Base-by-base conservation (phyloP, 371 early-diverging fungal genomes). In the Encephalitozoon romaleae region DNA sequence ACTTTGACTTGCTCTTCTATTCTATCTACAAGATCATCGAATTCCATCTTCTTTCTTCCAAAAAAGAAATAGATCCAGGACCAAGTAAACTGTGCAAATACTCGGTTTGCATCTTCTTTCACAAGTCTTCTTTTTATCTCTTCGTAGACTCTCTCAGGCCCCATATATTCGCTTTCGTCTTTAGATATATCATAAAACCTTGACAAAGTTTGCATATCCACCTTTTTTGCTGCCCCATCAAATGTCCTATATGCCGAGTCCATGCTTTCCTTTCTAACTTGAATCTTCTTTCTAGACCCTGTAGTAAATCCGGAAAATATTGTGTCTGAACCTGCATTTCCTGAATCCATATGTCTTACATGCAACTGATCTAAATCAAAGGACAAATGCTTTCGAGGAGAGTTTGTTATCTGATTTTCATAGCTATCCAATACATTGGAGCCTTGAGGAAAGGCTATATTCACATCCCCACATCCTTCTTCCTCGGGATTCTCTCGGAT, bases 81-180 rank as follows among this genome's bases (percentile, higher is more conserved):
- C 81, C 81, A 83, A 63, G 74, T 79, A 55, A 81, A 83, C 34
- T 81, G 80, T 1, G 51, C 32, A 63, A 64, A 49, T 18, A 83
- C 49, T 49, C 73, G 59, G 12, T 55, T 53, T 41, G 21, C 1
- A 25, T 73, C 72, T 34, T 53, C 49, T 11, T 81, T 77, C 21
- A 2, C 43, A 73, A 70, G 81, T 18, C 64, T 47, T 39, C 64
- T 26, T 25, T 55, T 47, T 0, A 75, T 64, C 43, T 75, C 75
- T 8, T 64, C 47, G 49, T 47, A 78, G 42, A 72, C 26, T 38
- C 78, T 32, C 30, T 12, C 59, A 41, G 74, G 30, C 49, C 53
- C 39, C 4, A 52, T 15, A 34, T 51, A 41, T 39, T 23, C 23
- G 38, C 78, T 71, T 11, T 75, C 78, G 8, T 65, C 68, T 49